Conservation (phyloP, 2,329 filamentous ascomycete genomes). For the Aaosphaeria pasadenensis region DNA sequence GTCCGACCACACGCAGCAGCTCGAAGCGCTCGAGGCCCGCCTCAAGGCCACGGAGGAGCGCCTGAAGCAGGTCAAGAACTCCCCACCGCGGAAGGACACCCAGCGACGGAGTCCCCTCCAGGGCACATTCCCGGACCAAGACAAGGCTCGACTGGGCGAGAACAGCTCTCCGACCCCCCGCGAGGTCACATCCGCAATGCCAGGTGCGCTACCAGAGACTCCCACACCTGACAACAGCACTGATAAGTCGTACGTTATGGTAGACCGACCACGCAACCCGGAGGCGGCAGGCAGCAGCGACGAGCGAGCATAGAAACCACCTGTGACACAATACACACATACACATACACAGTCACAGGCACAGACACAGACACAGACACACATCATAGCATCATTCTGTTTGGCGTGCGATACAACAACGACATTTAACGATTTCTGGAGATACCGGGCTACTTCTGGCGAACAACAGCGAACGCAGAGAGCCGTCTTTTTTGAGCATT, state of each 20-base stretch:
- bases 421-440: no score
- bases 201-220: conserved; percentile 31
- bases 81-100: conserved; percentile 27
- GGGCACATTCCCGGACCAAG: conserved; percentile 22
- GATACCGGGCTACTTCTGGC: no score
- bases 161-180: conserved; percentile 15
- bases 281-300: conserved; percentile 35
- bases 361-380: no score
- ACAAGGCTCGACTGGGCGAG: conserved; percentile 18
- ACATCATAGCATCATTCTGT: no score
- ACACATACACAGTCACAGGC: no score
- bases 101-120: conserved; percentile 24
- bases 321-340: no score
- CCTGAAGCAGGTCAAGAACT: conserved; percentile 46
- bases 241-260: conserved; percentile 30
- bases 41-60: conserved; percentile 83
- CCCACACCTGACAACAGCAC: conserved; percentile 29
- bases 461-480: no score
- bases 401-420: no score
- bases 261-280: conserved; percentile 28
- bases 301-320: no score
- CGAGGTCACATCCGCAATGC: conserved; percentile 15
- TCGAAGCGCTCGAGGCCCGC: conserved; percentile 79
- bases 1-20: conserved; percentile 69
- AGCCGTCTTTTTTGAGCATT: no score